Base-by-base conservation (phyloP, 1,139 yeast species). In the Yamadazyma sp. region DNA sequence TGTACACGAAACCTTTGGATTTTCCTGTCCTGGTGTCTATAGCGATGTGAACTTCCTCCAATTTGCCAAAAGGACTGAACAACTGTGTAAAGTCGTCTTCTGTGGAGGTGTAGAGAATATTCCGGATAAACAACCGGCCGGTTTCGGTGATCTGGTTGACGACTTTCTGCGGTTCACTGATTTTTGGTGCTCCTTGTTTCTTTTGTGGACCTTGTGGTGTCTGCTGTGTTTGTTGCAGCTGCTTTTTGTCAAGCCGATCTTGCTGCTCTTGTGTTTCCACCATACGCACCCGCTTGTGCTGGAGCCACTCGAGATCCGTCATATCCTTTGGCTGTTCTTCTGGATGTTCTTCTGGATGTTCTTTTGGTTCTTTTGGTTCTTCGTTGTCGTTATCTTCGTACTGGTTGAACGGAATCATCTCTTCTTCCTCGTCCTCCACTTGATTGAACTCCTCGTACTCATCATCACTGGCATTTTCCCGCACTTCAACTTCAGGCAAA, bases 1-100 rank as follows among this genome's bases (percentile, higher is more conserved):
- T 73, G 53, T 90, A 90, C 0, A 95, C 96, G 61, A 88, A 88
- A 0, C 99, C 99, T 61, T 92, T 92, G 1, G 96, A 84, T 52
- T 82, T 79, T 8, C 95, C 95, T 0, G 94, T 87, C 61, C 94
- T 77, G 2, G 95, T 84, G 56, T 92, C 97, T 28, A 89, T 64
- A 1, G 98, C 97, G 50, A 92, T 69, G 59, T 92, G 98, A 1
- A 89, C 96, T 61, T 85, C 92, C 47, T 79, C 82, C 33, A 85
- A 63, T 3, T 67, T 59, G 10, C 94, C 94, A 48, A 62, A 85
- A 7, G 58, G 50, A 4, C 66, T 50, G 54, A 86, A 84, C 18
- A 89, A 65, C 2, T 70, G 63, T 30, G 69, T 65, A 54, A 89
- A 83, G 40, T 92, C 98, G 1, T 77, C 78, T 57, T 90, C 97